These are phyloP conservation scores for Mycena amicta DNA, from an alignment of 768 basidiomycete genomes.

Conservation along the genomic window DNA sequence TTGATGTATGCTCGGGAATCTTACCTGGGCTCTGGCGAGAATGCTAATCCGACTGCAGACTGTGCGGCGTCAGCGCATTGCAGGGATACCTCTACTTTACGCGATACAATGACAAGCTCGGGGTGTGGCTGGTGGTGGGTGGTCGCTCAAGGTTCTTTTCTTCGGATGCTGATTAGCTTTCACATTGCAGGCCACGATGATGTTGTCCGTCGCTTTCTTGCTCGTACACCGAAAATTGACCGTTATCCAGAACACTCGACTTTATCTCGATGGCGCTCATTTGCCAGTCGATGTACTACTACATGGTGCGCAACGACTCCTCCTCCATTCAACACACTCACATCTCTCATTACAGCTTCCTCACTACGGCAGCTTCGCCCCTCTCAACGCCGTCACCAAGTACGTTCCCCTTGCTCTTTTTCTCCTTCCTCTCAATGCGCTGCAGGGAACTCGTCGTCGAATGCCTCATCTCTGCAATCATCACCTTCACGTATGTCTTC, in stretches of 20 bases:
- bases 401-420: slow-evolving; percentile 23
- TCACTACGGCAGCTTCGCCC: slow-evolving; percentile 42
- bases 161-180: neutral
- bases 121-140: slow-evolving; percentile 11
- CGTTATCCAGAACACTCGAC: slow-evolving; percentile 32
- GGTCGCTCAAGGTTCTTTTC: neutral
- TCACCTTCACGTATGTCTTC: slow-evolving; percentile 42
- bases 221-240: neutral
- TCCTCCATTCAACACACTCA: too few relatives aligned
- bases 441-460: slow-evolving; percentile 42
- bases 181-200: slow-evolving; percentile 15
- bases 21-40: neutral
- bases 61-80: slow-evolving; percentile 15
- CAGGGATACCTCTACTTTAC: slow-evolving; percentile 22
- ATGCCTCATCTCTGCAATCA: slow-evolving; percentile 44
- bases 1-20: slow-evolving; percentile 10
- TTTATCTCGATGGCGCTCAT: slow-evolving; percentile 41
- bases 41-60: neutral
- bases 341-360: slow-evolving; percentile 37
- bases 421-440: neutral
- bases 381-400: slow-evolving; percentile 42
- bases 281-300: slow-evolving; percentile 48
- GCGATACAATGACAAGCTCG: slow-evolving; percentile 20
- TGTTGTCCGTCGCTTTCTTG: slow-evolving; percentile 6
- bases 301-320: slow-evolving; percentile 39